Percentiles rank a stretch among this genome's conserved stretches.
These are phyloP conservation scores for Eutreptiella sp. DNA, from an alignment of 208 protist genomes.

Conservation along the genomic window DNA sequence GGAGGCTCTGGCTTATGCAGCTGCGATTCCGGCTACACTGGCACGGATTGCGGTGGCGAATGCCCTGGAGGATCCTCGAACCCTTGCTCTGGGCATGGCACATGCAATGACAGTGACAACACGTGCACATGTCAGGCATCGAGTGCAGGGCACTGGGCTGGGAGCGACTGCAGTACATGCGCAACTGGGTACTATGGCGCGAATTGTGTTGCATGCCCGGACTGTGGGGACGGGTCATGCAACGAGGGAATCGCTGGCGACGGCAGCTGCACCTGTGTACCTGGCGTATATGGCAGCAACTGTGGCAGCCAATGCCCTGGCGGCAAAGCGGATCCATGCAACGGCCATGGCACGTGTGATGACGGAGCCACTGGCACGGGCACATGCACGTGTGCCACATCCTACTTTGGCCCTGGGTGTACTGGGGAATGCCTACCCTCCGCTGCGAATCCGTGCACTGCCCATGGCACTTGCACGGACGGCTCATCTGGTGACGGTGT, in stretches of 20 bases:
- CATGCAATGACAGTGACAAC: slow-evolving; percentile 14
- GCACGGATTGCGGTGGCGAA: slow-evolving; percentile 14
- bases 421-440: not conserved
- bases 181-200: slow-evolving; percentile 30
- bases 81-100: slow-evolving; percentile 23
- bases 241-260: slow-evolving; percentile 34
- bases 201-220: slow-evolving; percentile 10
- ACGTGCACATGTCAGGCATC: slow-evolving; percentile 19
- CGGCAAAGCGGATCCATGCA: not conserved
- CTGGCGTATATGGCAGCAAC: no score
- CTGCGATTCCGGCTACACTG: slow-evolving; percentile 21
- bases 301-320: not conserved
- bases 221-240: slow-evolving; percentile 30
- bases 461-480: slow-evolving; percentile 13
- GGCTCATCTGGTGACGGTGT: slow-evolving; percentile 26
- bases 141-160: slow-evolving; percentile 14
- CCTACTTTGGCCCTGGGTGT: not conserved
- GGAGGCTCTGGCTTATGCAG: no score
- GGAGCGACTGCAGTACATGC: slow-evolving; percentile 16
- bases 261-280: slow-evolving; percentile 25
- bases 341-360: not conserved
- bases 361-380: no score
- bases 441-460: slow-evolving; percentile 11
- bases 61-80: slow-evolving; percentile 22
- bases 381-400: not conserved